Conservation (phyloP, 371 early-diverging fungal genomes). For the Coemansia sp. region DNA sequence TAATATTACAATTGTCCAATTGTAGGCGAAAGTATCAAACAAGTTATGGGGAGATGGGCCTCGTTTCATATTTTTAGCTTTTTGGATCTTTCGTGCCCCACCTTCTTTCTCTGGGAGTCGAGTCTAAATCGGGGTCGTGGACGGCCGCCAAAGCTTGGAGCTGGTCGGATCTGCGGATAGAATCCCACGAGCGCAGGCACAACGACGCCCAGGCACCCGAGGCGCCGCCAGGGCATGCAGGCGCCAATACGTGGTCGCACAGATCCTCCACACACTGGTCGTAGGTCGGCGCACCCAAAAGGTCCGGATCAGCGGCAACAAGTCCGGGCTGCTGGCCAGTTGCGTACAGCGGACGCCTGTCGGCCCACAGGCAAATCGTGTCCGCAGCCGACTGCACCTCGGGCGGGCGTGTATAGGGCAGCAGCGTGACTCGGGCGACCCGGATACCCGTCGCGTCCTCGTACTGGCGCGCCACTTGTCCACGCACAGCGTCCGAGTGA, state of each 20-base stretch:
- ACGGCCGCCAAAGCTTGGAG: background rate
- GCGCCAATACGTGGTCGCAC: constrained; percentile 7
- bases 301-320: background rate
- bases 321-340: background rate
- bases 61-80: too few relatives aligned
- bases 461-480: constrained; percentile 12
- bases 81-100: too few relatives aligned
- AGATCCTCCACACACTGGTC: constrained; percentile 10
- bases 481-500: background rate
- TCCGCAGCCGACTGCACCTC: constrained; percentile 1
- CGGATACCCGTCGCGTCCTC: constrained; percentile 18
- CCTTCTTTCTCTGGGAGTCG: background rate
- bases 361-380: constrained; percentile 9
- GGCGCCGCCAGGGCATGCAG: background rate
- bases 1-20: background rate
- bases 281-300: background rate
- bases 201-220: constrained; percentile 21
- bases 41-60: constrained; percentile 3
- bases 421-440: constrained; percentile 18
- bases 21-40: background rate
- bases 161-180: constrained; percentile 34
- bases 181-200: constrained; percentile 39
- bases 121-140: background rate
- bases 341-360: constrained; percentile 11
- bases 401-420: background rate